Percentiles rank a stretch among this genome's conserved stretches.
These are phyloP conservation scores for Podospora anserina DNA, from an alignment of 495 filamentous ascomycete genomes.

Conservation along the genomic window DNA sequence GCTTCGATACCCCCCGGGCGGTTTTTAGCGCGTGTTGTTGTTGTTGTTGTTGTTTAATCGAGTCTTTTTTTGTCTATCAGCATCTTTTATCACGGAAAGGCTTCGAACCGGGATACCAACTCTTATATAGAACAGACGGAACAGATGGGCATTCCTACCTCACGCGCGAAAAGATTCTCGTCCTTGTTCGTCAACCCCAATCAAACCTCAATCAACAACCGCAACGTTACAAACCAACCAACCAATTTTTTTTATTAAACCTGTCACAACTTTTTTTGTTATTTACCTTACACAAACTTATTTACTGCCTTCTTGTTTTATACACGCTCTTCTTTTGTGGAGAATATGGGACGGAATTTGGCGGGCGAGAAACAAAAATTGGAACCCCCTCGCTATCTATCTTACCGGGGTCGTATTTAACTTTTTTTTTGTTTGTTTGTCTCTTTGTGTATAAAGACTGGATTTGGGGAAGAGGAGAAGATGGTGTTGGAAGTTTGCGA, in stretches of 20 bases:
- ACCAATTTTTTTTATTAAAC: no score
- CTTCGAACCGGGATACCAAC: not conserved
- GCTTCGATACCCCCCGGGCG: slow-evolving; percentile 50
- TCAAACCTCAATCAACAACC: no score
- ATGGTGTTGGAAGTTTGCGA: not conserved
- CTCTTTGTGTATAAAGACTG: not conserved
- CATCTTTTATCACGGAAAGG: not conserved
- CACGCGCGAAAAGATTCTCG: not conserved
- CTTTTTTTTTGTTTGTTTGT: not conserved
- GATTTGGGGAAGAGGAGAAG: not conserved
- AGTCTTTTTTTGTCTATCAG: slow-evolving; percentile 9
- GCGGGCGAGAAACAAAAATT: no score
- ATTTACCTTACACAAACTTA: no score
- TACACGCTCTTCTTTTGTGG: no score
- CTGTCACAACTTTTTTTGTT: no score
- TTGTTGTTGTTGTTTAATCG: not conserved
- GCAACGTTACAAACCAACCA: no score
- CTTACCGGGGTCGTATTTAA: not conserved
- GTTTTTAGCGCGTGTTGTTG: slow-evolving; percentile 13
- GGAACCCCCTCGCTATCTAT: no score
- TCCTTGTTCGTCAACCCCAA: no score
- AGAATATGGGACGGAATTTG: no score
- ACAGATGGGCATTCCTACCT: no score
- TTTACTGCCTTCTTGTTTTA: no score
- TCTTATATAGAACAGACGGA: not conserved